Conservation (phyloP, 345 rosid genomes). For the Gossypium stocksii region DNA sequence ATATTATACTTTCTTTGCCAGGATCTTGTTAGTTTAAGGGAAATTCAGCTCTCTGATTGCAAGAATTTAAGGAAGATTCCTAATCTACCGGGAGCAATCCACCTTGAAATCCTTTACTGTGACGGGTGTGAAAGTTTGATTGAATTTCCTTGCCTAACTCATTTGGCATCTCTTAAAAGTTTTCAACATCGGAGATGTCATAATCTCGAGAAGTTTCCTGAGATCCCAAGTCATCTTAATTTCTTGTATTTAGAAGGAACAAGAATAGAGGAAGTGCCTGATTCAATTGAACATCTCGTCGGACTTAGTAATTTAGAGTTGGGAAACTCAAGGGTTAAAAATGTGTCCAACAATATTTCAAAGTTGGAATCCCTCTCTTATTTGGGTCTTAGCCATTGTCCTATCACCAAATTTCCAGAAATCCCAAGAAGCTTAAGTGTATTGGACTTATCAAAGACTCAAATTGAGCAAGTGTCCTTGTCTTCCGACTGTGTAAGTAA, state of each 20-base stretch:
- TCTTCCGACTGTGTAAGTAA: no score
- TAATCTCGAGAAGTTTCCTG: not conserved
- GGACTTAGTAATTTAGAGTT: fast-evolving
- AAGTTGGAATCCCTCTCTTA: not conserved
- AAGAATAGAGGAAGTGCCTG: not conserved
- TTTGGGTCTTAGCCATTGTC: not conserved
- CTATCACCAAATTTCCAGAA: no score
- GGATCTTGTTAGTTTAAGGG: no score
- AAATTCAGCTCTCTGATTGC: not conserved
- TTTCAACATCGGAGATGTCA: fast-evolving
- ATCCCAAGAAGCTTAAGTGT: no score
- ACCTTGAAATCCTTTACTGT: not conserved
- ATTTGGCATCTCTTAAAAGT: no score
- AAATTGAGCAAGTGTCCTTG: no score
- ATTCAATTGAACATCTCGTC: no score
- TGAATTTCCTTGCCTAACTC: no score
- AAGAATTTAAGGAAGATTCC: not conserved
- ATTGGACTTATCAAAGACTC: no score
- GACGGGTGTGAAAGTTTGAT: not conserved
- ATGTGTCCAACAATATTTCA: no score
- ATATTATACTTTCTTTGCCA: no score
- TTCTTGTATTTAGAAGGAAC: not conserved
- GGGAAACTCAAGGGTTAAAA: no score
- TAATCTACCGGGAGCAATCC: conserved; percentile 12
- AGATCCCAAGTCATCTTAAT: not conserved